Base-by-base conservation (phyloP, 139 green algal species). In the Desmodesmus armatus region DNA sequence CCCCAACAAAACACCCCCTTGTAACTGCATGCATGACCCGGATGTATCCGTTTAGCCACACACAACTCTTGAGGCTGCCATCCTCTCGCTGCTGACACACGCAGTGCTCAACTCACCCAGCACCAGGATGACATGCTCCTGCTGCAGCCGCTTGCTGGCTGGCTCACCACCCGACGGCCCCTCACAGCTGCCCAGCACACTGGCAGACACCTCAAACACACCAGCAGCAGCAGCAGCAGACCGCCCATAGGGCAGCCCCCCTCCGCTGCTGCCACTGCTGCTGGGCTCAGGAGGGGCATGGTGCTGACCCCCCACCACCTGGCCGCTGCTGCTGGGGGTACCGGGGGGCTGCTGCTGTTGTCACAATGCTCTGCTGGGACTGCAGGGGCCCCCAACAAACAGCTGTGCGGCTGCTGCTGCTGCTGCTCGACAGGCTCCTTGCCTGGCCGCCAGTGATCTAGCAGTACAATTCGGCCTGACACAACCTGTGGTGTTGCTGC, bases 71-170 rank as follows among this genome's bases (percentile, higher is more conserved):
- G 60, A 5, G n/a, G n/a, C n/a, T n/a, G n/a, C n/a, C n/a, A n/a
- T n/a, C n/a, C n/a, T n/a, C n/a, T n/a, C 25, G 65, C 33, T 72
- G 33, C 49, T 77, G 27, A 9, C 58, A 70, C 4, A 25, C 53
- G 15, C 21, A n/a, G n/a, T n/a, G n/a, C 7, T 13, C 23, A 60
- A 27, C 85, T 77, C 79, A 90, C 85, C 83, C n/a, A 90, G 69
- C 7, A 89, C 85, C 0, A 93, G 11, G 49, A 89, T 90, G 25
- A 78, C 58, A 67, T 91, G 89, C 23, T 79, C 43, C 40, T 53
- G 39, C 21, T 44, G 53, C 79, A 73, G 40, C 35, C 53, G 40
- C 29, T 53, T 39, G 53, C 25, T 51, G 3, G 53, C 40, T 37
- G 62, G 40, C 69, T 60, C 43, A 29, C 1, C 47, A 49, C 75